Conservation (phyloP, 305 asterid species). For the Solanum chacoense region DNA sequence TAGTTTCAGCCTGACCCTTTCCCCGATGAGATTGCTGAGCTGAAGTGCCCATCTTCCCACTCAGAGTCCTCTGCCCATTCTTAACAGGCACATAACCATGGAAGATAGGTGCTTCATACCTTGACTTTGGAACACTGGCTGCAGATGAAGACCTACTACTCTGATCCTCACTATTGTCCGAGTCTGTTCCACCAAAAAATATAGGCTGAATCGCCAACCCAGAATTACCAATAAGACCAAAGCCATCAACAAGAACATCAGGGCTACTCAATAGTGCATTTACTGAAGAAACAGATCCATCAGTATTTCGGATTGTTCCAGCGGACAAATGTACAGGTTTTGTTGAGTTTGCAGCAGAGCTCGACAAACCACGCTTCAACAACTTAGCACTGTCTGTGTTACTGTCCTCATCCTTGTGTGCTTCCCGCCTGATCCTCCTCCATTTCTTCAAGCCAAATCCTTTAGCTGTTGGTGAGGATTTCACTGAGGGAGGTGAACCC, state of each 20-base stretch:
- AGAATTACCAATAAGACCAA: conserved; percentile 23
- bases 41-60: conserved; percentile 30
- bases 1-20: conserved; percentile 26
- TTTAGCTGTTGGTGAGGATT: conserved; percentile 19
- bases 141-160: conserved; percentile 82
- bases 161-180: conserved; percentile 54
- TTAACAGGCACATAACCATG: conserved; percentile 28
- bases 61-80: conserved; percentile 24
- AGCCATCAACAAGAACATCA: conserved; percentile 17
- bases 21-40: conserved; percentile 34
- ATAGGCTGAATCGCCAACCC: conserved; percentile 20
- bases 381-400: conserved; percentile 20
- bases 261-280: conserved; percentile 19
- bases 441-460: conserved; percentile 75
- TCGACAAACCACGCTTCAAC: conserved; percentile 20
- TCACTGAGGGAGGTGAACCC: conserved; percentile 7
- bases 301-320: conserved; percentile 31
- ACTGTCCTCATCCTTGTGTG: conserved; percentile 26
- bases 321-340: conserved; percentile 27
- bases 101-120: conserved; percentile 26
- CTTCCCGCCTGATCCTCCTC: conserved; percentile 70
- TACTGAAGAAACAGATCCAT: conserved; percentile 47
- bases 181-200: conserved; percentile 32
- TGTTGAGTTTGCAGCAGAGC: conserved; percentile 16
- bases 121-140: conserved; percentile 39